These are phyloP conservation scores for Sugiyamaella floridensis DNA, from an alignment of 805 yeast genomes.

Conservation along the genomic window DNA sequence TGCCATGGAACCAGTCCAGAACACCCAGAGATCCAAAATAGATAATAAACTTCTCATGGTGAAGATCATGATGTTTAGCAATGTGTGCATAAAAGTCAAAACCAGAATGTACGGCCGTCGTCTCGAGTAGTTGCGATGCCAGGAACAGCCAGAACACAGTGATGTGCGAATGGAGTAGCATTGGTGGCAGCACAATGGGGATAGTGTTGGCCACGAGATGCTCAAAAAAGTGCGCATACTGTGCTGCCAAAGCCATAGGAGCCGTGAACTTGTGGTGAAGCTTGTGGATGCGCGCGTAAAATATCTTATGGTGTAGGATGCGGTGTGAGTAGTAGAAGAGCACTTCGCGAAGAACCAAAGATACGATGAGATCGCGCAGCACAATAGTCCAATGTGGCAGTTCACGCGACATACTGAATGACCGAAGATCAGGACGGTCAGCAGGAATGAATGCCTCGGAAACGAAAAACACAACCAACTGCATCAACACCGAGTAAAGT, in stretches of 20 bases:
- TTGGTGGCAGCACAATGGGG: constrained; percentile 15
- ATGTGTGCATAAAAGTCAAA: constrained; percentile 14
- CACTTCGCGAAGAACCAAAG: constrained; percentile 12
- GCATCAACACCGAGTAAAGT: constrained; percentile 1
- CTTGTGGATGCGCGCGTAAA: constrained; percentile 14
- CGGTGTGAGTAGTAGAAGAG: constrained; percentile 16
- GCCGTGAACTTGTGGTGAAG: constrained; percentile 18
- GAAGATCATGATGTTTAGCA: constrained; percentile 17
- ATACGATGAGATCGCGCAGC: constrained; percentile 4
- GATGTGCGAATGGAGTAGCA: constrained; percentile 11
- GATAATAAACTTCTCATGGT: constrained; percentile 18
- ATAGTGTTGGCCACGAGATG: constrained; percentile 13
- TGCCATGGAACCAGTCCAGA: constrained; percentile 17
- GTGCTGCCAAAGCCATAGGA: constrained; percentile 15
- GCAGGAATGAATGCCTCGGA: not conserved
- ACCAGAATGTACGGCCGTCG: constrained; percentile 17
- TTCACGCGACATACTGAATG: not conserved
- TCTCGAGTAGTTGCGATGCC: constrained; percentile 12
- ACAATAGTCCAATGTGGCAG: constrained; percentile 5
- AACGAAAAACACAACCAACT: not conserved
- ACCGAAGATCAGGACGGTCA: not conserved
- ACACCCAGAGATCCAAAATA: constrained; percentile 17
- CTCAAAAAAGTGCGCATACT: constrained; percentile 13
- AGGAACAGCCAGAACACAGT: constrained; percentile 14
- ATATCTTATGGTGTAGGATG: constrained; percentile 6